Conservation (phyloP, 192 early-diverging fungal species). For the Kappamyces sp. region DNA sequence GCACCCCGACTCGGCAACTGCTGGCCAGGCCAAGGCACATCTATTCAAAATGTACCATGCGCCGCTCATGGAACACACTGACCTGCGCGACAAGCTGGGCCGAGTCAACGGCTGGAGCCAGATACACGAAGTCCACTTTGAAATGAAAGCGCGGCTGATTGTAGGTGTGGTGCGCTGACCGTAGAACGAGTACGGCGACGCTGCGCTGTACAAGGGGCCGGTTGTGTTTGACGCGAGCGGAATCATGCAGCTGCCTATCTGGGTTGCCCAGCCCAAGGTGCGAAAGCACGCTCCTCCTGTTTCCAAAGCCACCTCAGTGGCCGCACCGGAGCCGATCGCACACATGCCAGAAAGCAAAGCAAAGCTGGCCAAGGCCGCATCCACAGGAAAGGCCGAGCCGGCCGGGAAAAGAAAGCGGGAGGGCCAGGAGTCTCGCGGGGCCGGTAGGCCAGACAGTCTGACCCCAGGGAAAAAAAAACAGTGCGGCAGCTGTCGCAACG, state of each 20-base stretch:
- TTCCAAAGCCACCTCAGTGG: too few species aligned
- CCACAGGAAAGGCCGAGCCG: too few species aligned
- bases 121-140: conserved; percentile 47
- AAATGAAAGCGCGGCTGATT: conserved; percentile 50
- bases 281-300: conserved; percentile 17
- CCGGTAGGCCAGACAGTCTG: too few species aligned
- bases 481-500: too few species aligned
- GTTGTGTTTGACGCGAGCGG: conserved; percentile 46
- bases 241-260: conserved; percentile 53
- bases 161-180: conserved; percentile 12
- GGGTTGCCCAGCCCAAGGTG: conserved; percentile 66
- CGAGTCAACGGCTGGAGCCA: conserved; percentile 53
- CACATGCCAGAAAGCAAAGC: too few species aligned
- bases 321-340: too few species aligned
- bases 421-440: too few species aligned
- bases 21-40: conserved; percentile 73
- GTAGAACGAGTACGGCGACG: too few species aligned
- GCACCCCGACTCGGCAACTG: conserved; percentile 52
- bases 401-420: too few species aligned
- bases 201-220: conserved; percentile 16
- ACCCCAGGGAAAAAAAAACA: too few species aligned
- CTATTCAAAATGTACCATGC: conserved; percentile 85
- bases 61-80: conserved; percentile 66
- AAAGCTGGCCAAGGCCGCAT: too few species aligned
- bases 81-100: conserved; percentile 68